Percentiles rank a stretch among this genome's conserved stretches.
Conservation (phyloP, 371 early-diverging fungal genomes). For the Chytridium lagenaria region DNA sequence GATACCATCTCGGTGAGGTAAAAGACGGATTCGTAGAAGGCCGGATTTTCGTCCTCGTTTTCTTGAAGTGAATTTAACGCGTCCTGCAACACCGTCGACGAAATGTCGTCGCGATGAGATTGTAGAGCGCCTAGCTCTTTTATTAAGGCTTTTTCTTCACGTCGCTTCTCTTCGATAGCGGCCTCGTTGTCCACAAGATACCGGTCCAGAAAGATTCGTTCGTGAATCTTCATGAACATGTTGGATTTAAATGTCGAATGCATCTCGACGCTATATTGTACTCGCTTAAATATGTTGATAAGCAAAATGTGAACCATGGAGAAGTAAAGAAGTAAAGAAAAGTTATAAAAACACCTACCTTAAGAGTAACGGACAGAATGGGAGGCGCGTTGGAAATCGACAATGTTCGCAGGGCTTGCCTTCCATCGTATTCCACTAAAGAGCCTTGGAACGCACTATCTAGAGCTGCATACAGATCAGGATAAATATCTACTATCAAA, state of each 20-base stretch:
- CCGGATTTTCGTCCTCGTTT: background rate
- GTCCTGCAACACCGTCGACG: slow-evolving; percentile 36
- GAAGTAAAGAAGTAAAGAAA: no score
- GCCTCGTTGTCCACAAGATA: slow-evolving; percentile 58
- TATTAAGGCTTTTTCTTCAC: background rate
- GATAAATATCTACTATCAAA: slow-evolving; percentile 67
- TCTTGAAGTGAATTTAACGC: background rate
- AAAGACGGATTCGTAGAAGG: slow-evolving; percentile 1
- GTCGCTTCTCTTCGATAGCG: slow-evolving; percentile 46
- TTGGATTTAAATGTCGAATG: slow-evolving; percentile 69
- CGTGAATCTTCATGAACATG: slow-evolving; percentile 63
- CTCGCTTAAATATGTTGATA: slow-evolving; percentile 54
- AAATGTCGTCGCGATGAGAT: background rate
- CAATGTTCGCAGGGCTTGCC: slow-evolving; percentile 61
- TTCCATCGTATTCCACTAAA: slow-evolving; percentile 58
- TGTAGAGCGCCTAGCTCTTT: background rate
- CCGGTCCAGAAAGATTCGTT: slow-evolving; percentile 64
- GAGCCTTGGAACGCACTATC: slow-evolving; percentile 67
- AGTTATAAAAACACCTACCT: no score
- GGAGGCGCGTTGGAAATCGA: slow-evolving; percentile 64
- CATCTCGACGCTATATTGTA: slow-evolving; percentile 68
- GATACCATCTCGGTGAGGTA: background rate
- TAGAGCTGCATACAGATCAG: slow-evolving; percentile 66
- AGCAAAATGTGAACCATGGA: slow-evolving; percentile 6
- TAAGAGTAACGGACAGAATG: slow-evolving; percentile 67